A percentile compares a stretch with the other conserved stretches of the same genome.
Conservation (phyloP, 1,284 basidiomycete genomes). For the Exobasidium cylindrosporum region DNA sequence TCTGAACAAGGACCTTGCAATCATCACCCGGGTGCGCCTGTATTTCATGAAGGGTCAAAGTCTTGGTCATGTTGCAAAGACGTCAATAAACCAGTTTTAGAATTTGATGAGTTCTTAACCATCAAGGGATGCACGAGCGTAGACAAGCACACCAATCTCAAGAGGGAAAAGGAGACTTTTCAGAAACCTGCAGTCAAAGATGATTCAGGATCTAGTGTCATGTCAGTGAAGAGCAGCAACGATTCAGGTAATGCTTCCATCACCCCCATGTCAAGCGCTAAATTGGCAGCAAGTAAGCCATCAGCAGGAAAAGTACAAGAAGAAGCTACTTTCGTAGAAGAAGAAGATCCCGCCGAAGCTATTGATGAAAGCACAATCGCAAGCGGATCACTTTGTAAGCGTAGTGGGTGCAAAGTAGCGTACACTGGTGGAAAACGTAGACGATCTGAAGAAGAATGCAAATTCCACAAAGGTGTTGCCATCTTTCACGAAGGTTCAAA, state of each 20-base stretch:
- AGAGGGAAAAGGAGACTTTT: constrained; percentile 18
- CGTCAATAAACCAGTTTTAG: constrained; percentile 52
- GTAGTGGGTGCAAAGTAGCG: constrained; percentile 31
- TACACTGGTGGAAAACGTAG: constrained; percentile 27
- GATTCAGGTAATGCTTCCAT: background rate
- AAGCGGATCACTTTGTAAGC: constrained; percentile 32
- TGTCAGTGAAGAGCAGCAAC: background rate
- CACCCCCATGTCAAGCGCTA: constrained; percentile 1
- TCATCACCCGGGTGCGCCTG: constrained; percentile 51
- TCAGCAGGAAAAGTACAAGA: background rate
- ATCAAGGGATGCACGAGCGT: constrained; percentile 42
- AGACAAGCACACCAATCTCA: constrained; percentile 35
- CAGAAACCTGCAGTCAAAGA: background rate
- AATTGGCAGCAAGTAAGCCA: background rate
- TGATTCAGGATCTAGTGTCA: constrained; percentile 1
- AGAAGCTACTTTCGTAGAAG: constrained; percentile 10
- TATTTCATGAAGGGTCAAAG: constrained; percentile 54
- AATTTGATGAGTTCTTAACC: constrained; percentile 52
- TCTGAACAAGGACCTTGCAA: constrained; percentile 21
- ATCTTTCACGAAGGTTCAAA: constrained; percentile 56
- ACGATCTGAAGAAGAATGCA: constrained; percentile 33
- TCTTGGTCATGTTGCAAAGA: constrained; percentile 55
- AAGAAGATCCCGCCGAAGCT: constrained; percentile 25
- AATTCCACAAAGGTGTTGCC: constrained; percentile 43
- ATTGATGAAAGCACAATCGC: constrained; percentile 15